Conservation (phyloP, 345 rosid genomes). For the Ricinus communis region DNA sequence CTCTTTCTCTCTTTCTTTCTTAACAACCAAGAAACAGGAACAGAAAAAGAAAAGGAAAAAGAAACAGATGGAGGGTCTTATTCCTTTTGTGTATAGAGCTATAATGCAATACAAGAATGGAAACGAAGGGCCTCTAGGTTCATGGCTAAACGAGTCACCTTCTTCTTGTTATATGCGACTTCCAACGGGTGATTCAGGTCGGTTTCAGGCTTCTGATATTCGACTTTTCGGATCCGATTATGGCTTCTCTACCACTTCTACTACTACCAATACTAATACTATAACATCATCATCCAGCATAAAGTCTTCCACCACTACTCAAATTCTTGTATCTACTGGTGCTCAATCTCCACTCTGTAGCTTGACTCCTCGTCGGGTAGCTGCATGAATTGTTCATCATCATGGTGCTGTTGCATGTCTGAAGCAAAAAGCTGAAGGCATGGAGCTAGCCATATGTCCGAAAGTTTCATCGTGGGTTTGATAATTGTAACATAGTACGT, state of each 20-base stretch:
- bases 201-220: conserved; percentile 55
- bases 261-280: conserved; percentile 13
- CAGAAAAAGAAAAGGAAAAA: conserved; percentile 18
- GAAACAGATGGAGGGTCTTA: conserved; percentile 58
- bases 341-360: conserved; percentile 60
- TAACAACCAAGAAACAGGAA: no score
- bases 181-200: conserved; percentile 72
- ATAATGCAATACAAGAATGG: conserved; percentile 53
- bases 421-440: conserved; percentile 40
- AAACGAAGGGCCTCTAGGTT: conserved; percentile 34
- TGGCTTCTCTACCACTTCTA: conserved; percentile 30
- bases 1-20: conserved; percentile 1
- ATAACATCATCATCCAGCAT: conserved; percentile 17
- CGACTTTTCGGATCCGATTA: conserved; percentile 45
- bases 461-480: background rate
- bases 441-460: conserved; percentile 15
- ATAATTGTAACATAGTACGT: background rate
- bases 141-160: conserved; percentile 59
- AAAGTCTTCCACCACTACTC: conserved; percentile 27
- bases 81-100: conserved; percentile 35
- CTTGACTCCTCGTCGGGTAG: conserved; percentile 47
- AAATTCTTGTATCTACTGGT: conserved; percentile 49
- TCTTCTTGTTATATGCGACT: conserved; percentile 79
- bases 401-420: conserved; percentile 13
- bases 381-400: conserved; percentile 29